These are phyloP conservation scores for Alternaria panax DNA, from an alignment of 2,329 filamentous ascomycete species.

Conservation along the genomic window DNA sequence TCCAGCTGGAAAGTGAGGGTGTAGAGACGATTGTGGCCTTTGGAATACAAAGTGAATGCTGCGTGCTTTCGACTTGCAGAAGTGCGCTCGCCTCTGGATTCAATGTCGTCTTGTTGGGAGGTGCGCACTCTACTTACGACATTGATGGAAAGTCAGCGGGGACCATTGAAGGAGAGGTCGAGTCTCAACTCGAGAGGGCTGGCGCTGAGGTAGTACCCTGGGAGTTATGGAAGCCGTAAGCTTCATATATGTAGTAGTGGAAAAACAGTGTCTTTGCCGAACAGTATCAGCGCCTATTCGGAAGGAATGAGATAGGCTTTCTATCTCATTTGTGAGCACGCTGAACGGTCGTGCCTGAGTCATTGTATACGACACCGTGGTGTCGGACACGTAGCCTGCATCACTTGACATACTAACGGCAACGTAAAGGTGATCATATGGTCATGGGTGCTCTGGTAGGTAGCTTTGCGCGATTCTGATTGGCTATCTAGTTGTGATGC, in stretches of 20 bases:
- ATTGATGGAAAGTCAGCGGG: background rate
- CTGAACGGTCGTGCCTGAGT: too few relatives aligned
- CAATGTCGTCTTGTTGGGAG: background rate
- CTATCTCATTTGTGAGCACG: too few relatives aligned
- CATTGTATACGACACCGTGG: too few relatives aligned
- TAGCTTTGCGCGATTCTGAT: too few relatives aligned
- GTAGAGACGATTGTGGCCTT: conserved; percentile 14
- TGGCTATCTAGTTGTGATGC: too few relatives aligned
- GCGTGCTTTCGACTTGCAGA: conserved; percentile 18
- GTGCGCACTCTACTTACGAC: background rate
- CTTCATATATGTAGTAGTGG: background rate
- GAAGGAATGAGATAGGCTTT: too few relatives aligned
- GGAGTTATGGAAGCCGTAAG: background rate
- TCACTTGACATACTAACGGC: too few relatives aligned
- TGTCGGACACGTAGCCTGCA: too few relatives aligned
- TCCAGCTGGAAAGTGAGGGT: background rate
- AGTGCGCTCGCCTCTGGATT: conserved; percentile 14
- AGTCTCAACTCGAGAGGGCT: background rate
- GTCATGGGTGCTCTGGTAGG: too few relatives aligned
- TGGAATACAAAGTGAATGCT: conserved; percentile 25
- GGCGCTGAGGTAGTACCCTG: background rate
- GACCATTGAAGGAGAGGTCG: background rate
- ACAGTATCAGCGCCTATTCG: too few relatives aligned
- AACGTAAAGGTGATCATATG: too few relatives aligned
- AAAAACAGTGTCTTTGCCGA: background rate